Conservation (phyloP, 1,139 yeast genomes). For the Lodderomyces pseudojiufengensis region DNA sequence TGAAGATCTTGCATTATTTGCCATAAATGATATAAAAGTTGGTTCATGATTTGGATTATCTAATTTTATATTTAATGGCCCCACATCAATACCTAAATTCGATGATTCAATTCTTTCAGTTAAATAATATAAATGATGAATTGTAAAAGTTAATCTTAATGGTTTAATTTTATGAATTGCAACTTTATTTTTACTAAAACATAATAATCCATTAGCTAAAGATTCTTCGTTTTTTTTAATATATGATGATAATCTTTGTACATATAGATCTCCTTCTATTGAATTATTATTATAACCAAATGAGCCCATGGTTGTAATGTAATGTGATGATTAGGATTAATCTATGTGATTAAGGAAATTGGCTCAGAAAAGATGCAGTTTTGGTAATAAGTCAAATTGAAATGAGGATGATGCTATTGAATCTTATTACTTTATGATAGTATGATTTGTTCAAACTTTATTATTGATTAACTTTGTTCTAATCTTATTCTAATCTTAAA, state of each 20-base stretch:
- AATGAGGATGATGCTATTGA: no score
- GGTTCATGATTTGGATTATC: conserved; percentile 60
- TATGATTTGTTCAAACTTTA: no score
- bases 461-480: no score
- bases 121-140: conserved; percentile 62
- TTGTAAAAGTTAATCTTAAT: conserved; percentile 51
- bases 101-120: conserved; percentile 55
- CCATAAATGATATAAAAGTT: conserved; percentile 51
- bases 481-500: no score
- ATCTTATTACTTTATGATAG: no score
- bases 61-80: conserved; percentile 57
- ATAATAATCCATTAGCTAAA: conserved; percentile 43
- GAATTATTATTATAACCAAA: conserved; percentile 23
- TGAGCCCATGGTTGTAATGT: conserved; percentile 17
- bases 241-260: conserved; percentile 40
- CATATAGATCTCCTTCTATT: conserved; percentile 42
- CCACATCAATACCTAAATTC: conserved; percentile 53
- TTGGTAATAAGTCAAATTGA: no score
- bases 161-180: conserved; percentile 30
- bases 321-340: no score
- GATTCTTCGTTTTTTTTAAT: conserved; percentile 43
- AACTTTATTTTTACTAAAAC: conserved; percentile 34
- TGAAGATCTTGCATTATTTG: conserved; percentile 42
- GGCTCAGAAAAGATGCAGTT: no score
- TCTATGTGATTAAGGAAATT: no score